Conservation (phyloP, 192 early-diverging fungal species). For the Coemansia sp. region DNA sequence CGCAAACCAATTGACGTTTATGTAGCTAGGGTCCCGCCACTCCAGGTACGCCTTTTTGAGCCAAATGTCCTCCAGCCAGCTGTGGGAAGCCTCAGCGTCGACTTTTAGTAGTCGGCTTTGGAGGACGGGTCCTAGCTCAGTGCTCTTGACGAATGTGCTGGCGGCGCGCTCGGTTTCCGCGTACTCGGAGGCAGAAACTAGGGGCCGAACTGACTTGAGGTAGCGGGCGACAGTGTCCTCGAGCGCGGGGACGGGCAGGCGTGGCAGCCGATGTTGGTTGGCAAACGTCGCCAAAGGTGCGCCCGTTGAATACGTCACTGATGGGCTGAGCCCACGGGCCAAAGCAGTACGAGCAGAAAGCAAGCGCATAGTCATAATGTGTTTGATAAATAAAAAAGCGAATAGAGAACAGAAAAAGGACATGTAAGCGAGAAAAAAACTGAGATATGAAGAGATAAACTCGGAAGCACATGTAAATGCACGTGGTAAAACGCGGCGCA, state of each 20-base stretch:
- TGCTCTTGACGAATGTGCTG: slow-evolving; percentile 66
- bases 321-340: background rate
- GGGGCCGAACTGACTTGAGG: slow-evolving; percentile 70
- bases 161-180: slow-evolving; percentile 67
- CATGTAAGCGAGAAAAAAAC: too few species aligned
- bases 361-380: slow-evolving; percentile 2
- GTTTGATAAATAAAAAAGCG: background rate
- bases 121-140: slow-evolving; percentile 74
- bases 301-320: background rate
- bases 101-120: slow-evolving; percentile 74
- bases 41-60: slow-evolving; percentile 82
- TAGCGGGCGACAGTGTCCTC: slow-evolving; percentile 79
- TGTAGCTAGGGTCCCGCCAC: slow-evolving; percentile 81
- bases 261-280: slow-evolving; percentile 72
- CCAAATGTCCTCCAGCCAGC: slow-evolving; percentile 92
- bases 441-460: background rate
- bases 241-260: slow-evolving; percentile 85
- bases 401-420: background rate
- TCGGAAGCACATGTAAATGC: slow-evolving; percentile 1
- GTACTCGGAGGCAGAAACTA: slow-evolving; percentile 67
- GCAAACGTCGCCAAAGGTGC: slow-evolving; percentile 59
- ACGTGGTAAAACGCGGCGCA: background rate
- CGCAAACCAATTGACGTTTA: slow-evolving; percentile 93
- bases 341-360: slow-evolving; percentile 6
- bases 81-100: slow-evolving; percentile 70